phyloP scores from a whole-genome alignment of 2,329 filamentous ascomycete species.

The Pseudogymnoascus sp. region DNA sequence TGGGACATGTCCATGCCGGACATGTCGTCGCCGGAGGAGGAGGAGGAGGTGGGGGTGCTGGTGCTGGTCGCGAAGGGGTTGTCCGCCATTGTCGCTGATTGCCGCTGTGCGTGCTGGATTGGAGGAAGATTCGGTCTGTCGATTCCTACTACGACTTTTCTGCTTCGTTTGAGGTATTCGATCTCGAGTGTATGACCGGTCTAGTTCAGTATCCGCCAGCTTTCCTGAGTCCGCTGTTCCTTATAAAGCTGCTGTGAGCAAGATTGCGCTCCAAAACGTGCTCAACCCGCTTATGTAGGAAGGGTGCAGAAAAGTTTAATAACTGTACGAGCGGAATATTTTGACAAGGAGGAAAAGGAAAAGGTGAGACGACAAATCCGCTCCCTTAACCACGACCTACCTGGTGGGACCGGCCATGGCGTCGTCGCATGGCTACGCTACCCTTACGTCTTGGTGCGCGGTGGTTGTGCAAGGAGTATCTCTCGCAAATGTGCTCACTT shows the following conservation, averaged over 20 bases:
- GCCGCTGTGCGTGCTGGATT: not conserved
- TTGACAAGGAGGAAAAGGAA: not conserved
- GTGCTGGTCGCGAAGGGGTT: not conserved
- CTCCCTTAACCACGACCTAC: not conserved
- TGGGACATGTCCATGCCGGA: not conserved
- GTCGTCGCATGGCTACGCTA: not conserved
- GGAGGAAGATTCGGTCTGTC: not conserved
- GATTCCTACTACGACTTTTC: not conserved
- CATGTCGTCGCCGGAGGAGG: not conserved
- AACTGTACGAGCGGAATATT: not conserved
- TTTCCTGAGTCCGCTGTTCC: not conserved
- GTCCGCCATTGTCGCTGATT: not conserved
- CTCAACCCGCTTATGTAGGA: not conserved
- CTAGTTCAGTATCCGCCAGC: not conserved
- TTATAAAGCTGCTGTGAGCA: conserved; percentile 1
- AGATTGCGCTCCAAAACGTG: conserved; percentile 5
- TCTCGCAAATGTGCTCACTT: conserved; percentile 10
- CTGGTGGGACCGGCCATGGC: conserved; percentile 1
- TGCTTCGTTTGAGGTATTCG: not conserved
- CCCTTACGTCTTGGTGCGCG: not conserved
- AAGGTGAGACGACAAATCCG: not conserved
- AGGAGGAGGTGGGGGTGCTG: not conserved
- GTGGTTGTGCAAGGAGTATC: not conserved
- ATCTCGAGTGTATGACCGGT: not conserved
- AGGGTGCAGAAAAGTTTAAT: not conserved